These are phyloP conservation scores for Periconia sp. DNA, from an alignment of 2,329 filamentous ascomycete genomes.

Conservation along the genomic window DNA sequence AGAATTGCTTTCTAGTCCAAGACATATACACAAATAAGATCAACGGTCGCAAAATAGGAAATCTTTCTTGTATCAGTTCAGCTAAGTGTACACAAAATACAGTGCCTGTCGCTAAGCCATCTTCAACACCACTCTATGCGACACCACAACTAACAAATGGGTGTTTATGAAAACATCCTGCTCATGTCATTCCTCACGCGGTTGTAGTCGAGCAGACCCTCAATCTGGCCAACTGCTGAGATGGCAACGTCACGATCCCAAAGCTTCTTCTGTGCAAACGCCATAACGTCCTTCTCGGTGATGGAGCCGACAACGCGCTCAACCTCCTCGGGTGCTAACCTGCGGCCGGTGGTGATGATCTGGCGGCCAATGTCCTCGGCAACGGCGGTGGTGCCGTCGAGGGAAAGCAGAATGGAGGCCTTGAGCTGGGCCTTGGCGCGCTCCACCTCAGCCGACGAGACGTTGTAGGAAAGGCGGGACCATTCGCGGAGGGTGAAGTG, in stretches of 20 bases:
- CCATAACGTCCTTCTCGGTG: constrained; percentile 95
- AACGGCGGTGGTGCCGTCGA: constrained; percentile 95
- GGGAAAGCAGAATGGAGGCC: constrained; percentile 94
- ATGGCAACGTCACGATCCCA: constrained; percentile 98
- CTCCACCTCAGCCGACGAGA: constrained; percentile 90
- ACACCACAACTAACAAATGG: background rate
- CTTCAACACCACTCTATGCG: background rate
- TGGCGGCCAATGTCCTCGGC: constrained; percentile 99
- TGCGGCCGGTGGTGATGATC: constrained; percentile 94
- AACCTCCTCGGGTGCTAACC: constrained; percentile 90
- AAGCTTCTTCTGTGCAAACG: constrained; percentile 90
- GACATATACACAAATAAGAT: no score
- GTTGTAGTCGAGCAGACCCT: constrained; percentile 80
- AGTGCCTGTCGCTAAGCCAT: constrained; percentile 23
- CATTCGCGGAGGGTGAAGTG: constrained; percentile 99
- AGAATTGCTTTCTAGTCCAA: no score
- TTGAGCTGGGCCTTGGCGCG: constrained; percentile 99
- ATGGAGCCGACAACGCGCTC: constrained; percentile 89
- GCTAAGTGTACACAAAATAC: constrained; percentile 46
- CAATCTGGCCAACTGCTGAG: constrained; percentile 90
- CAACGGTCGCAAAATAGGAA: constrained; percentile 26
- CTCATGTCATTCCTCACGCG: constrained; percentile 84
- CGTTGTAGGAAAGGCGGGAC: constrained; percentile 90
- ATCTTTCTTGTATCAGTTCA: constrained; percentile 37
- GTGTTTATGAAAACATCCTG: constrained; percentile 64